A percentile compares a stretch with the other conserved stretches of the same genome.
Conservation (phyloP, 2,329 filamentous ascomycete species). For the Aspergillus candidus region DNA sequence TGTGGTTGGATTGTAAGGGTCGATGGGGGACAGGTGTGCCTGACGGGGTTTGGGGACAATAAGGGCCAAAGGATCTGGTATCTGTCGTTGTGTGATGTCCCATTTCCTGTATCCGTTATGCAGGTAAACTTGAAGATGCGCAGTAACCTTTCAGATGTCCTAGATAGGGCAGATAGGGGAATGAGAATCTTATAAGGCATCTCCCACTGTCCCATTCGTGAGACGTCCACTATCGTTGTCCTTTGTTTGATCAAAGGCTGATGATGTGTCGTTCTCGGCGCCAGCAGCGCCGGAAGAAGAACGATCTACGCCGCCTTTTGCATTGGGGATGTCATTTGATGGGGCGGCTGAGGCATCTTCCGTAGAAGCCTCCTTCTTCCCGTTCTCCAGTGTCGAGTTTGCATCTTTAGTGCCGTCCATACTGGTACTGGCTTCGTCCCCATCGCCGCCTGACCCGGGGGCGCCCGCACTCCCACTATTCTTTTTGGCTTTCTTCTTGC, state of each 20-base stretch:
- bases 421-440: conserved; percentile 18
- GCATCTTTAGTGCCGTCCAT: conserved; percentile 13
- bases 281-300: conserved; percentile 10
- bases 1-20: too few species aligned
- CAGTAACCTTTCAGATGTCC: too few species aligned
- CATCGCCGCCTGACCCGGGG: conserved; percentile 19
- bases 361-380: conserved; percentile 33
- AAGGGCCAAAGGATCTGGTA: too few species aligned
- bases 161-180: too few species aligned
- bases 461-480: conserved; percentile 31
- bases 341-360: conserved; percentile 9
- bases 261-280: conserved; percentile 8
- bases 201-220: conserved; percentile 54
- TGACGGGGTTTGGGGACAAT: too few species aligned
- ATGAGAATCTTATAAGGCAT: conserved; percentile 35
- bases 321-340: conserved; percentile 9
- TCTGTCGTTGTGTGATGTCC: too few species aligned
- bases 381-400: conserved; percentile 34
- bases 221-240: conserved; percentile 35
- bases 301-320: conserved; percentile 11
- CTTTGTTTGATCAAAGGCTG: conserved; percentile 16
- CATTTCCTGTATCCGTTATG: too few species aligned
- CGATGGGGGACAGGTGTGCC: too few species aligned
- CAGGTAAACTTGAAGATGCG: too few species aligned
- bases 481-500: conserved; percentile 40